Evolutionary conservation across 495 filamentous ascomycete genomes (phyloP), one percentile per base, ranked within the genome.

Genomic region (Penicillium macrosclerotiorum): DNA sequence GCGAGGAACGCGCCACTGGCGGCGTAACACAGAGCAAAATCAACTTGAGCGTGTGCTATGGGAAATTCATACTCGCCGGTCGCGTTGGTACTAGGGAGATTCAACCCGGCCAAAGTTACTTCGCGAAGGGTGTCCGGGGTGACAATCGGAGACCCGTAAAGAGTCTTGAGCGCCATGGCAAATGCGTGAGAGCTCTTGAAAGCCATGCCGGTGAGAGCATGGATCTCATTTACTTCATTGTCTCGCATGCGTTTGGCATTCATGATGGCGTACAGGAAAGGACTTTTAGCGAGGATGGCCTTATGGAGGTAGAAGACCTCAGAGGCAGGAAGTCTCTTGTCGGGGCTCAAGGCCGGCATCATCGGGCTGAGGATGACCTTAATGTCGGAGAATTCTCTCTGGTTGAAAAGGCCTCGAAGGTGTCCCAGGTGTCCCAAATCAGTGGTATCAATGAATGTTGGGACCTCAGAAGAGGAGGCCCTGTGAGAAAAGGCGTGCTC

Each of bases 1-100:
- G 50, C 48, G 12, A 72, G 55, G 37, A 68, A 69, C 0, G 57
- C 60, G 0, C 65, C 65, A 1, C 55, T 51, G 0, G 55, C 41
- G 8, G 57, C 64, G 47, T 69, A 69, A 43, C 54, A 64, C 8
- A 68, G 23, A 8, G 62, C 57, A 22, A 66, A 49, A 23, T 65
- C 62, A 1, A 55, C 44, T 49, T 52, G 57, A n/a, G 59, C 54
- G 8, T 23, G 30, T 12, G 44, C 51, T 11, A 63, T 8, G 4
- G 39, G 37, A 39, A 57, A 62, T 0, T 47, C 33, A 26, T 43
- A 40, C 1, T 16, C 4, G 11, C 12, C 5, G 4, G 17, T 37
- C 1, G 3, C 12, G 3, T 24, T 6, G 26, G 30, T 25, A 7
- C 30, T 33, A 3, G 25, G 7, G n/a, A n/a, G 6, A 4, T 19